Conservation (phyloP, 1,284 basidiomycete genomes). For the Papiliotrema fonsecae region DNA sequence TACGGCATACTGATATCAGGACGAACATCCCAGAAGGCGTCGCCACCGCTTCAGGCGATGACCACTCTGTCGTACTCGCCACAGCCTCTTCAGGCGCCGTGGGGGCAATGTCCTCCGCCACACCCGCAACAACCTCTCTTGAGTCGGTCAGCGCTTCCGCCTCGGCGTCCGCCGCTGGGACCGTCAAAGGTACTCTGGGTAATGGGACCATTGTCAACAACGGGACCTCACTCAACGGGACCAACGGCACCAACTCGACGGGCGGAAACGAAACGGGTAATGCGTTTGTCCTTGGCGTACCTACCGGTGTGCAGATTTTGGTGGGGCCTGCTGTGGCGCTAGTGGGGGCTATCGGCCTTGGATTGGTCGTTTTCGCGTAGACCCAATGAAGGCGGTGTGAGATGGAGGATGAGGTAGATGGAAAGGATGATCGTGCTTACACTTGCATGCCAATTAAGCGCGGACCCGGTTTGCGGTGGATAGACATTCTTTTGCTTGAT, state of each 20-base stretch:
- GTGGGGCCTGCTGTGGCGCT: slow-evolving; percentile 10
- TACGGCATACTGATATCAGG: slow-evolving; percentile 1
- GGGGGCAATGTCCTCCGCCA: not conserved
- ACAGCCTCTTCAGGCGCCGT: not conserved
- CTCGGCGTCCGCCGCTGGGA: not conserved
- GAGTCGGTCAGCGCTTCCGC: not conserved
- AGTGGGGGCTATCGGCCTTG: slow-evolving; percentile 17
- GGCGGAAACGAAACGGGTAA: not conserved
- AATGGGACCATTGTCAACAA: too few relatives aligned
- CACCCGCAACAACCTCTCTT: not conserved
- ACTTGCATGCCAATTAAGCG: too few relatives aligned
- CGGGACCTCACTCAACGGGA: not conserved
- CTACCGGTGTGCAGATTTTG: slow-evolving; percentile 9
- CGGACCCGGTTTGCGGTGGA: too few relatives aligned
- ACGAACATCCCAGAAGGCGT: slow-evolving; percentile 1
- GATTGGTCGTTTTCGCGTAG: slow-evolving; percentile 16
- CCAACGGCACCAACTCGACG: not conserved
- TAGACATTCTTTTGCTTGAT: too few relatives aligned
- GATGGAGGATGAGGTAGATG: too few relatives aligned
- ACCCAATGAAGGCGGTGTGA: not conserved
- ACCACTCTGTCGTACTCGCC: not conserved
- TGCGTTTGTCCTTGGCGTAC: slow-evolving; percentile 1
- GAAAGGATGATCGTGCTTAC: too few relatives aligned
- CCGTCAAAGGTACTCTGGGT: too few relatives aligned
- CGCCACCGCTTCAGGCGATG: not conserved